Base-by-base conservation (phyloP, 176 grass and related monocot genomes). In the Pharus latifolius region DNA sequence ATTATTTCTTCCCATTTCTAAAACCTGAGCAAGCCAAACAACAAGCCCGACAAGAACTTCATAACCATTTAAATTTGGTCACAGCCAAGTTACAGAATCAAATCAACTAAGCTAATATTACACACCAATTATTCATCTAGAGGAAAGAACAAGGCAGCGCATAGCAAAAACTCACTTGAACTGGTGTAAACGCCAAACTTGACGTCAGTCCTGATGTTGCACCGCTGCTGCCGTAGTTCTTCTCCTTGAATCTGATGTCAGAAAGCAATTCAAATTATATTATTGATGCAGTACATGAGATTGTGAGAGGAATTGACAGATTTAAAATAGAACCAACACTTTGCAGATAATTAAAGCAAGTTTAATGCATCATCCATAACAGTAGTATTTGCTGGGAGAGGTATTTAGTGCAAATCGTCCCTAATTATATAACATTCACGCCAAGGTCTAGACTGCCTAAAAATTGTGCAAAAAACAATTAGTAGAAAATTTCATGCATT, bases 131-230 rank as follows among this genome's bases (percentile, higher is more conserved):
- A 48, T 49, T 14, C 28, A 49, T 32, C 44, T 67, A 47, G 28
- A 49, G 32, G 28, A 29, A 18, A 35, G 14, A 47, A 73, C 4
- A 22, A 24, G 58, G 3, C 5, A 49, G 53, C 16, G 67, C 35
- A 49, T 65, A 40, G 32, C 38, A 84, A 47, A 12, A 63, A 28
- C 80, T 87, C 56, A 96, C 93, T 74, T 96, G 93, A 54, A 96
- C 89, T 66, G 93, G 89, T 56, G 93, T 96, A 70, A 90, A 96
- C 43, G 93, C 93, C 28, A 92, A 85, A 85, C 89, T 96, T 58
- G 93, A 92, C 16, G 93, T 92, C 60, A 96, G 61, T 65, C 93
- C 93, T 58, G 92, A 89, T 56, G 83, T 96, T 12, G 86, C 92
- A 29, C 93, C 93, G 24, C 89, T 84, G 55, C 85, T 89, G 50